These are phyloP conservation scores for Macrotyloma uniflorum DNA, from an alignment of 306 rosid genomes.

Conservation along the genomic window DNA sequence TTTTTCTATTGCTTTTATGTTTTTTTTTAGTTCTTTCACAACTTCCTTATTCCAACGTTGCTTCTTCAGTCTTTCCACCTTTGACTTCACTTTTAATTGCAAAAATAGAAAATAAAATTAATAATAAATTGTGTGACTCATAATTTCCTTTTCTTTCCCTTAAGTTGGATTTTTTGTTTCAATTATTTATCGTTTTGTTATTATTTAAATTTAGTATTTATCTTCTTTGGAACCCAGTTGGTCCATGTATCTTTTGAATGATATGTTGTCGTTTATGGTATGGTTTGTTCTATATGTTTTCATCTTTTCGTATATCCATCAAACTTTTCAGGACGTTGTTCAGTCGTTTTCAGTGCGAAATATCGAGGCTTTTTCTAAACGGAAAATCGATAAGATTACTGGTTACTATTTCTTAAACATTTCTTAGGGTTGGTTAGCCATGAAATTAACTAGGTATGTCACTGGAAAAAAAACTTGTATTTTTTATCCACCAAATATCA, in stretches of 20 bases:
- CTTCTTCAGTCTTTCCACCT: neutral
- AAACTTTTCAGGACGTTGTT: neutral
- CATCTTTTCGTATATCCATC: neutral
- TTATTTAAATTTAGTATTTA: neutral
- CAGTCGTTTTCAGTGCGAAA: neutral
- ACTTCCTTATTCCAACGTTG: constrained; percentile 1
- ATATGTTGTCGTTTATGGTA: neutral
- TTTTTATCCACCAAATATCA: too few species aligned
- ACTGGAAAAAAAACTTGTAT: too few species aligned
- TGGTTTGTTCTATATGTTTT: neutral
- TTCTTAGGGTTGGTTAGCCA: too few species aligned
- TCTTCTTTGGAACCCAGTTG: neutral
- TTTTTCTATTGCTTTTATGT: constrained; percentile 1
- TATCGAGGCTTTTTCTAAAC: neutral
- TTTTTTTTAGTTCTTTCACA: neutral
- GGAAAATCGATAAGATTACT: neutral
- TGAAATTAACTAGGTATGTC: too few species aligned
- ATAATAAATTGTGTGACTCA: too few species aligned
- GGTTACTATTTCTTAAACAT: too few species aligned
- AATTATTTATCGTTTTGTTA: neutral
- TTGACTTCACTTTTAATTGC: constrained; percentile 7
- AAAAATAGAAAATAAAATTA: neutral
- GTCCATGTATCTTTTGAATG: neutral
- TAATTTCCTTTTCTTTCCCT: neutral
- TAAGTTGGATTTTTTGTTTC: too few species aligned